A percentile compares a stretch with the other conserved stretches of the same genome.
These are phyloP conservation scores for Saturnispora bothae DNA, from an alignment of 805 yeast genomes.

Conservation along the genomic window DNA sequence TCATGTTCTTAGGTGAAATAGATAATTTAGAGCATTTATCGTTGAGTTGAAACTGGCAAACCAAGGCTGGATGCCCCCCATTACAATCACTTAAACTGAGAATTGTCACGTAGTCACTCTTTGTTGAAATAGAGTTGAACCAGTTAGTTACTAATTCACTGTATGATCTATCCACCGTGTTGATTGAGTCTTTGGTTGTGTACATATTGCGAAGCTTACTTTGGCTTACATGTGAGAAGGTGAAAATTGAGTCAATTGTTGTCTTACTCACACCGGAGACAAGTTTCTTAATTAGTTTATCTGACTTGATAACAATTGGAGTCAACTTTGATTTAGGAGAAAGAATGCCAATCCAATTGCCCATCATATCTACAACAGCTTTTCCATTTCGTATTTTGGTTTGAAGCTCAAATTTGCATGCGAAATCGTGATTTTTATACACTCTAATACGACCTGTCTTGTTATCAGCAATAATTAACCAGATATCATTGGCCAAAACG, in stretches of 20 bases:
- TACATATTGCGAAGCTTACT: constrained; percentile 29
- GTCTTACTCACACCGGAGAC: constrained; percentile 38
- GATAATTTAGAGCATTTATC: constrained; percentile 53
- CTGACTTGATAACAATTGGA: constrained; percentile 35
- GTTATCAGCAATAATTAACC: constrained; percentile 15
- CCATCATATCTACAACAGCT: constrained; percentile 40
- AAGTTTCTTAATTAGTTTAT: constrained; percentile 38
- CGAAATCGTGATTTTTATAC: constrained; percentile 3
- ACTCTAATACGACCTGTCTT: constrained; percentile 13
- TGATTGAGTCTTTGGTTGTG: background rate
- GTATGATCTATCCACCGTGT: constrained; percentile 7
- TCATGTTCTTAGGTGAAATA: constrained; percentile 50
- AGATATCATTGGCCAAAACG: background rate
- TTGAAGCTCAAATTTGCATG: constrained; percentile 1
- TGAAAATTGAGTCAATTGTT: constrained; percentile 33
- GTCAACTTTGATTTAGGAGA: constrained; percentile 24
- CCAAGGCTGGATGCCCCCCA: constrained; percentile 20
- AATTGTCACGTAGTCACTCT: constrained; percentile 31
- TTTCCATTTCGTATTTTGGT: constrained; percentile 22
- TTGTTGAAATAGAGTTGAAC: constrained; percentile 21
- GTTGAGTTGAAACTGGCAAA: constrained; percentile 43
- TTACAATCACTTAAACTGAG: constrained; percentile 30
- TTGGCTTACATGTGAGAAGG: constrained; percentile 39
- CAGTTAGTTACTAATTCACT: constrained; percentile 21
- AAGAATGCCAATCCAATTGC: constrained; percentile 36